A percentile compares a stretch with the other conserved stretches of the same genome.
These are phyloP conservation scores for Mortierella sp. DNA, from an alignment of 371 early-diverging fungal genomes.

Conservation along the genomic window DNA sequence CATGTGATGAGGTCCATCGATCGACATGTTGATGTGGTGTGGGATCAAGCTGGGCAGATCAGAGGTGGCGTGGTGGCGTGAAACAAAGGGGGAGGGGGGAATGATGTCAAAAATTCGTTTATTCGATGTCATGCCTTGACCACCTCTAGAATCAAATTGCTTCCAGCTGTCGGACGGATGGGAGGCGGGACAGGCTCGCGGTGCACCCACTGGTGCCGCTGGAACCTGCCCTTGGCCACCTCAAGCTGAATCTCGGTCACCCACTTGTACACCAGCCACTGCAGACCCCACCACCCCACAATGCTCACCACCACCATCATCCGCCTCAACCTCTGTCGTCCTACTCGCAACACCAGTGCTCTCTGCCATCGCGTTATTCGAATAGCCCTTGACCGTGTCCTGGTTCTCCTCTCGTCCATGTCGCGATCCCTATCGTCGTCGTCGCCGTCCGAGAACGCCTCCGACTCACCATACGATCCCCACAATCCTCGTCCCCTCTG, in stretches of 20 bases:
- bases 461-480: constrained; percentile 10
- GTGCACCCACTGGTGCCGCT: constrained; percentile 31
- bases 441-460: constrained; percentile 28
- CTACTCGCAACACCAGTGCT: constrained; percentile 30
- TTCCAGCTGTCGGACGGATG: constrained; percentile 1
- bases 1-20: constrained; percentile 44
- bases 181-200: constrained; percentile 16
- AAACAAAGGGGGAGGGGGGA: no score
- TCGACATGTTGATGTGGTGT: no score
- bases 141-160: constrained; percentile 21
- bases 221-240: constrained; percentile 37
- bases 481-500: constrained; percentile 28
- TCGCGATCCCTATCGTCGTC: constrained; percentile 9
- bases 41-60: not conserved
- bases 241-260: constrained; percentile 46
- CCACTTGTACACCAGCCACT: constrained; percentile 48
- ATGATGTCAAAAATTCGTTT: not conserved
- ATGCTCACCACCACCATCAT: constrained; percentile 21
- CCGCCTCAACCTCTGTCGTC: constrained; percentile 26
- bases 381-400: constrained; percentile 42
- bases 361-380: constrained; percentile 34
- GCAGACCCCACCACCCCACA: constrained; percentile 31
- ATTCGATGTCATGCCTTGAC: not conserved
- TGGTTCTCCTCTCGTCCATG: constrained; percentile 21
- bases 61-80: no score